These are phyloP conservation scores for Diutina mesorugosa DNA, from an alignment of 1,139 yeast genomes.

Conservation along the genomic window DNA sequence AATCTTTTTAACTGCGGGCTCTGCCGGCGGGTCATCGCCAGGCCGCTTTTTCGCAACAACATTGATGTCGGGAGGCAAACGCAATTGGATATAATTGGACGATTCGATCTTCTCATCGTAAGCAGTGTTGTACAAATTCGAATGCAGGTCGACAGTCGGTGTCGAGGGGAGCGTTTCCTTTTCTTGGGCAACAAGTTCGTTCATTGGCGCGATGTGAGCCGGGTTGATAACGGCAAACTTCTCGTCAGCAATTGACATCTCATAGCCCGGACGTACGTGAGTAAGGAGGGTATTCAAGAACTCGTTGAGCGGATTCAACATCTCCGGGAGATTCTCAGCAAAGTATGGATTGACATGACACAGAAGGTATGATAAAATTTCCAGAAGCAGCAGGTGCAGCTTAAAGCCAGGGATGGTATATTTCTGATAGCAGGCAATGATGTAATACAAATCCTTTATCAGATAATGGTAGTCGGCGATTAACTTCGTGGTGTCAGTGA, in stretches of 20 bases:
- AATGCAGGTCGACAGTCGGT: neutral
- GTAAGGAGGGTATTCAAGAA: neutral
- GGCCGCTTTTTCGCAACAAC: neutral
- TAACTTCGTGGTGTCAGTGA: neutral
- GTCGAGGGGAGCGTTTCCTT: neutral
- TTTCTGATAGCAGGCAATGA: neutral
- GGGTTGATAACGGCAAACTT: neutral
- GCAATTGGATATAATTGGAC: neutral
- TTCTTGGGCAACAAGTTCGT: neutral
- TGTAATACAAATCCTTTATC: slow-evolving; percentile 1
- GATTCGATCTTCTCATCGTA: neutral
- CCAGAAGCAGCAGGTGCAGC: neutral
- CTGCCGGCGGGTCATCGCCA: neutral
- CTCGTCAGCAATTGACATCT: neutral
- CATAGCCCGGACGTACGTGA: neutral
- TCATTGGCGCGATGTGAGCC: neutral
- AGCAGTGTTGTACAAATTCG: neutral
- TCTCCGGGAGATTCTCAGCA: neutral
- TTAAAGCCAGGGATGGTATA: neutral
- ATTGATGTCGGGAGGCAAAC: neutral
- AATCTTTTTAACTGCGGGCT: neutral
- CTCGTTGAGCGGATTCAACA: neutral
- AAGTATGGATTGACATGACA: slow-evolving; percentile 1
- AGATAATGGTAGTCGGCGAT: neutral
- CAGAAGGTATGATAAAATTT: neutral